phyloP scores from a whole-genome alignment of 192 early-diverging fungal genomes.

The Backusella psychrophila region DNA sequence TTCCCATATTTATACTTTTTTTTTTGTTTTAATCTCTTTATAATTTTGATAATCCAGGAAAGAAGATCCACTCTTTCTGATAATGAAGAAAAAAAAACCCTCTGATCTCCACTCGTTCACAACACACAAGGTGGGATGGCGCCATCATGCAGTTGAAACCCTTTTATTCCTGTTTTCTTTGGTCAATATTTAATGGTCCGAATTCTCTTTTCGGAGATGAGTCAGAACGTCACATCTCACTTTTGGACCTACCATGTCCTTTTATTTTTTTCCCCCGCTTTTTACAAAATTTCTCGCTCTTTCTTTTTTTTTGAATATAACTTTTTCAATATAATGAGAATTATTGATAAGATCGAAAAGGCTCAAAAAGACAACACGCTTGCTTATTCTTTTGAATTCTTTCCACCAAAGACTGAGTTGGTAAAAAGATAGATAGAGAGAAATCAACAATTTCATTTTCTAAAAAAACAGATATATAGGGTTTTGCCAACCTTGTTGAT shows the following conservation, averaged over 20 bases:
- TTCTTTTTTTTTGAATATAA: not conserved
- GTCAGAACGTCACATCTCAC: conserved; percentile 1
- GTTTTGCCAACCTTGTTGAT: conserved; percentile 80
- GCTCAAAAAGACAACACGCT: conserved; percentile 59
- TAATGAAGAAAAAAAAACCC: not conserved
- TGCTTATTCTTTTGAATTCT: conserved; percentile 93
- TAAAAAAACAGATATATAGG: conserved; percentile 42
- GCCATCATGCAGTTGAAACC: not conserved
- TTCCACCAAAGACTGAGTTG: conserved; percentile 92
- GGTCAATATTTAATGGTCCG: conserved; percentile 1
- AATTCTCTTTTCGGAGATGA: conserved; percentile 3
- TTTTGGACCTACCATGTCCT: not conserved
- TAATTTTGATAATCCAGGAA: not conserved
- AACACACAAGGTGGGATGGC: not conserved
- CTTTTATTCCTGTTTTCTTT: not conserved
- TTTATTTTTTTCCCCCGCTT: conserved; percentile 6
- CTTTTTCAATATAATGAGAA: conserved; percentile 51
- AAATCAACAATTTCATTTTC: not conserved
- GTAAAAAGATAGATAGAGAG: conserved; percentile 23
- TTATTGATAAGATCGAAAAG: conserved; percentile 67
- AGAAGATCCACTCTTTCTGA: not conserved
- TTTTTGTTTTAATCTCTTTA: too few relatives aligned
- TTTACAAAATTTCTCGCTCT: not conserved
- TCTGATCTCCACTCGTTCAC: not conserved
- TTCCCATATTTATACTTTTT: too few relatives aligned